These are phyloP conservation scores for Mayamaea pseudoterrestris DNA, from an alignment of 108 stramenopile genomes.

Conservation along the genomic window DNA sequence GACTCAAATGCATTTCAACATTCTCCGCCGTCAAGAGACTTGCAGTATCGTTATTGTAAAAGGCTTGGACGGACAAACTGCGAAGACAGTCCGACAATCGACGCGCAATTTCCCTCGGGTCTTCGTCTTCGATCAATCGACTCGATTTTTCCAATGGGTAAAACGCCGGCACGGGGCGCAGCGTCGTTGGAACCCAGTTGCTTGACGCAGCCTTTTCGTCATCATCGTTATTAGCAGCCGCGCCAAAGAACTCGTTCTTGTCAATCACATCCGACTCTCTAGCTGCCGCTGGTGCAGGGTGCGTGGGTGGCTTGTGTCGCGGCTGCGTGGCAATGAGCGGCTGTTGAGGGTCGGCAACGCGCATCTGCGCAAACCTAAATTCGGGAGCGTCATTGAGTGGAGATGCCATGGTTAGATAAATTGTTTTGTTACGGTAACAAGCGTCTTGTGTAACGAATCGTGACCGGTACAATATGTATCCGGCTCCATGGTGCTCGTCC, in stretches of 20 bases:
- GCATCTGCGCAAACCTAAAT: no score
- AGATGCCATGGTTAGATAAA: no score
- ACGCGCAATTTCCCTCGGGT: conserved; percentile 12
- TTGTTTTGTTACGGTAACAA: no score
- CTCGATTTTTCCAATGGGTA: conserved; percentile 67
- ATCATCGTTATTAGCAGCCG: not conserved
- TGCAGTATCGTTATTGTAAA: conserved; percentile 38
- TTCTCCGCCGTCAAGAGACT: conserved; percentile 26
- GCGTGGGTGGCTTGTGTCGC: no score
- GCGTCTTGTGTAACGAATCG: no score
- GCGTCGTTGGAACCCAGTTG: conserved; percentile 8
- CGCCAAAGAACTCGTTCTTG: not conserved
- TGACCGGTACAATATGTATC: no score
- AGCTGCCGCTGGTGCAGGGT: no score
- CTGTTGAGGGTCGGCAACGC: no score
- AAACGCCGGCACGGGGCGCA: conserved; percentile 61
- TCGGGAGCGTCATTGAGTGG: no score
- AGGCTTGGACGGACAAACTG: conserved; percentile 39
- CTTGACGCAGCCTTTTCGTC: not conserved
- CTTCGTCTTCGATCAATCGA: conserved; percentile 25
- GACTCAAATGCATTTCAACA: conserved; percentile 43
- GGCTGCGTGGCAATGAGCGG: no score
- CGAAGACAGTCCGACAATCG: conserved; percentile 50
- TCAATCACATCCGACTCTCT: conserved; percentile 1
- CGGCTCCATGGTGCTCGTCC: no score